Conservation (phyloP, 2,329 filamentous ascomycete species). For the Colletotrichum noveboracense region DNA sequence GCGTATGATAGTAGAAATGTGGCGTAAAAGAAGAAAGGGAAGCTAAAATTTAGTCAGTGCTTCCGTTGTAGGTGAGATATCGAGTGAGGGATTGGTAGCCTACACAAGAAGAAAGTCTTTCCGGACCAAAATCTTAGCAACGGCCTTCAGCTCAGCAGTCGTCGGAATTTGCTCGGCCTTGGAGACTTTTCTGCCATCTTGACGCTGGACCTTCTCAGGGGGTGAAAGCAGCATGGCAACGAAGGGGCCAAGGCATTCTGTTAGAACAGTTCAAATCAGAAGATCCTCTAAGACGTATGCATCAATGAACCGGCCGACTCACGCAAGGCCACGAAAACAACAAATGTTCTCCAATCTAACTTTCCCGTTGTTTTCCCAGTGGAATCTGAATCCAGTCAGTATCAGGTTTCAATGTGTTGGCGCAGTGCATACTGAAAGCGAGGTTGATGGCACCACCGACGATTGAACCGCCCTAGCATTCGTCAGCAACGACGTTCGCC, state of each 20-base stretch:
- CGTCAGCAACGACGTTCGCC: neutral
- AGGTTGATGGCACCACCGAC: slow-evolving; percentile 2
- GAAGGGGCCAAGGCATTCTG: neutral
- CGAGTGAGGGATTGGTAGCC: neutral
- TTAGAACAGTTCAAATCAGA: neutral
- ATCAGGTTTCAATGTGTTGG: fast-evolving
- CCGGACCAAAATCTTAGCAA: neutral
- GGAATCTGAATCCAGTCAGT: neutral
- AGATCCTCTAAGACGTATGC: too few relatives aligned
- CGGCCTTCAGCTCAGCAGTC: neutral
- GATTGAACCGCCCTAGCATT: neutral
- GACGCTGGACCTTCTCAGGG: neutral
- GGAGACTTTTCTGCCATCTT: neutral
- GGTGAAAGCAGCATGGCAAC: neutral
- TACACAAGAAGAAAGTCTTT: slow-evolving; percentile 20
- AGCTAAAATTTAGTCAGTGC: neutral
- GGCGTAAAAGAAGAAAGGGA: slow-evolving; percentile 9
- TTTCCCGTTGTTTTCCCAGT: slow-evolving; percentile 2
- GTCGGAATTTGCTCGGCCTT: neutral
- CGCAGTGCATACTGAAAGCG: neutral
- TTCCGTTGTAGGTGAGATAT: fast-evolving
- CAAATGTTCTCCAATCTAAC: neutral
- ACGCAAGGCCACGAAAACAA: neutral
- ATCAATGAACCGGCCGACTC: neutral
- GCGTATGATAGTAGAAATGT: slow-evolving; percentile 24